Evolutionary conservation across 768 basidiomycete species (phyloP).

Genomic region (Suillus alpinus): DNA sequence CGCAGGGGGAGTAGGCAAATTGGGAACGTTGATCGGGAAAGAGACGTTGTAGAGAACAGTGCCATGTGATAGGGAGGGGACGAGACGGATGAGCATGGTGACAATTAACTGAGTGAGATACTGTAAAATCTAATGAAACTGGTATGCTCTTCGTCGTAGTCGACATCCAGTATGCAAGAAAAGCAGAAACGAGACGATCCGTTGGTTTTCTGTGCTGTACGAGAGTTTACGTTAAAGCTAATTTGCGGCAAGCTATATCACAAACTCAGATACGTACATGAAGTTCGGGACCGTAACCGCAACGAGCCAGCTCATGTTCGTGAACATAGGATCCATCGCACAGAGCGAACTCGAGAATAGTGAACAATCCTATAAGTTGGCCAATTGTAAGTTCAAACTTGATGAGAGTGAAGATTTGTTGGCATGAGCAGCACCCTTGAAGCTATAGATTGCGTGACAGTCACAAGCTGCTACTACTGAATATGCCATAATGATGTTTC

Average conservation of each 20-base stretch:
- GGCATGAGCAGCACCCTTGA: too few relatives aligned
- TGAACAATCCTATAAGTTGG: neutral
- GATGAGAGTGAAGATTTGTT: neutral
- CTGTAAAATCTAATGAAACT: conserved; percentile 19
- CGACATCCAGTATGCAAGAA: conserved; percentile 28
- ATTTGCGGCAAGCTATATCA: neutral
- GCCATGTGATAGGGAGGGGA: conserved; percentile 42
- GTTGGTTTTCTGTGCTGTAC: conserved; percentile 29
- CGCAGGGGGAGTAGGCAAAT: conserved; percentile 38
- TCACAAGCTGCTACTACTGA: neutral
- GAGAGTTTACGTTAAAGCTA: conserved; percentile 29
- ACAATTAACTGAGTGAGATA: conserved; percentile 25
- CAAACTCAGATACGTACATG: neutral
- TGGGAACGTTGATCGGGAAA: conserved; percentile 43
- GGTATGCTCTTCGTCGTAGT: conserved; percentile 15
- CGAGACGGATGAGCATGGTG: conserved; percentile 59
- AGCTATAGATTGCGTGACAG: neutral
- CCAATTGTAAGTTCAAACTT: neutral
- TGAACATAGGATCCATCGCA: neutral
- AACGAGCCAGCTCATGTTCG: neutral
- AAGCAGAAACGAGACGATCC: conserved; percentile 9
- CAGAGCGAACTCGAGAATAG: neutral
- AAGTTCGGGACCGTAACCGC: neutral
- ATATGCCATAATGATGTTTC: neutral
- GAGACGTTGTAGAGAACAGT: conserved; percentile 58